Conservation (phyloP, 2,329 filamentous ascomycete species). For the Aureobasidium sp. region DNA sequence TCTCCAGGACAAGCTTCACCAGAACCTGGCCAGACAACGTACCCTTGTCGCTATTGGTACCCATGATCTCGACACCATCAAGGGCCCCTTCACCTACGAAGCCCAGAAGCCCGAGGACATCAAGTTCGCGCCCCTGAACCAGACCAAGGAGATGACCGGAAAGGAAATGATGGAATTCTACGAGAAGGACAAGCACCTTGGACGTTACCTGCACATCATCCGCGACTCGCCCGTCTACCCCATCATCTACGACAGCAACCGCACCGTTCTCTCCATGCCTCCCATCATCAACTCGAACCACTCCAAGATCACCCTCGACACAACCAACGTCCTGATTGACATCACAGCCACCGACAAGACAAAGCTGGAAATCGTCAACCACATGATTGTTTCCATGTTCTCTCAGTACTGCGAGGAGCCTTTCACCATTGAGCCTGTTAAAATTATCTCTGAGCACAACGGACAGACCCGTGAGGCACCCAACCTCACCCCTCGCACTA, state of each 20-base stretch:
- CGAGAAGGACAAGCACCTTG: slow-evolving; percentile 84
- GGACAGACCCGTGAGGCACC: slow-evolving; percentile 72
- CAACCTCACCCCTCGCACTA: slow-evolving; percentile 64
- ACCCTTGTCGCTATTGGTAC: slow-evolving; percentile 96
- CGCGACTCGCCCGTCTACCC: slow-evolving; percentile 89
- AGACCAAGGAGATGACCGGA: slow-evolving; percentile 78
- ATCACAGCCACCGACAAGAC: slow-evolving; percentile 93
- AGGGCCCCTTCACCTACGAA: slow-evolving; percentile 95
- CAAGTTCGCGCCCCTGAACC: slow-evolving; percentile 83
- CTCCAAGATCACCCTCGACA: slow-evolving; percentile 89
- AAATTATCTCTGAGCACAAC: slow-evolving; percentile 90
- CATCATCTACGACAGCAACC: slow-evolving; percentile 85
- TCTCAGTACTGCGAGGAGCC: slow-evolving; percentile 78
- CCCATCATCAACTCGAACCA: slow-evolving; percentile 97
- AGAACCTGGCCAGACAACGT: slow-evolving; percentile 86
- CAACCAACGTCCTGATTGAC: slow-evolving; percentile 92
- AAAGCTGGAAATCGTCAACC: slow-evolving; percentile 90
- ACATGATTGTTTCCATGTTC: slow-evolving; percentile 97
- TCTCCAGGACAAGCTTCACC: slow-evolving; percentile 95
- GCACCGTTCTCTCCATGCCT: slow-evolving; percentile 81
- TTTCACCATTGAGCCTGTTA: slow-evolving; percentile 89
- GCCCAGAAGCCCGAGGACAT: slow-evolving; percentile 87
- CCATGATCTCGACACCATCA: slow-evolving; percentile 86
- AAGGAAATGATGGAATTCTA: slow-evolving; percentile 91
- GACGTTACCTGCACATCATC: slow-evolving; percentile 88